Base-by-base conservation (phyloP, 768 basidiomycete species). In the Lepiota venenata region DNA sequence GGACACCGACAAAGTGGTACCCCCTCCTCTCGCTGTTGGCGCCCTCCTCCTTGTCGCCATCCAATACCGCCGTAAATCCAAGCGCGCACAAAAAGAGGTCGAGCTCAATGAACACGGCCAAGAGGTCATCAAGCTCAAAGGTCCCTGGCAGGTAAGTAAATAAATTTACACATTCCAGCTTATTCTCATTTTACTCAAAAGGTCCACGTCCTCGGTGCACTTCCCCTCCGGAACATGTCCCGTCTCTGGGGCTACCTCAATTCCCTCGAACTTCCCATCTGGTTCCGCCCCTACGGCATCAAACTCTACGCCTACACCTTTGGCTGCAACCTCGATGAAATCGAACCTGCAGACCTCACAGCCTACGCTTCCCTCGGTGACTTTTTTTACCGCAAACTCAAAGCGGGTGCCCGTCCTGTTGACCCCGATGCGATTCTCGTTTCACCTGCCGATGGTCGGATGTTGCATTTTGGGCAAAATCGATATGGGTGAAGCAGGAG, bases 191-290 rank as follows among this genome's bases (percentile, higher is more conserved):
- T 15, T 35, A 11, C 50, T 48, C 25, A 50, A 29, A 57, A 92
- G 93, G 93, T 98, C n/a, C 91, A 96, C 71, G 94, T 98, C 44
- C 77, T 98, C 47, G 96, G 95, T 48, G 95, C 95, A 9, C 81
- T 99, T 1, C 97, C 97, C 0, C 80, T 98, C 5, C 85, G 95
- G 39, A 93, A 93, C 57, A 84, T 98, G 66, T 98, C 96, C n/a
- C 87, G 95, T 1, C 70, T 98, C 4, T 98, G 96, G 94, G 97
- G 97, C 5, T 95, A 94, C 69, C 63, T 98, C 57, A 99, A 98
- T 74, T 90, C 89, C 1, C 78, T 95, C 58, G 88, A 93, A 61
- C 82, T 99, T 4, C 97, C 97, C 27, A 77, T 95, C 56, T 99
- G 94, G 95, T 80, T 93, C 71, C 80, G 97, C n/a, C 94, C 94